Evolutionary conservation across 176 grass and related monocot genomes (phyloP).

Genomic region (Eleusine indica): DNA sequence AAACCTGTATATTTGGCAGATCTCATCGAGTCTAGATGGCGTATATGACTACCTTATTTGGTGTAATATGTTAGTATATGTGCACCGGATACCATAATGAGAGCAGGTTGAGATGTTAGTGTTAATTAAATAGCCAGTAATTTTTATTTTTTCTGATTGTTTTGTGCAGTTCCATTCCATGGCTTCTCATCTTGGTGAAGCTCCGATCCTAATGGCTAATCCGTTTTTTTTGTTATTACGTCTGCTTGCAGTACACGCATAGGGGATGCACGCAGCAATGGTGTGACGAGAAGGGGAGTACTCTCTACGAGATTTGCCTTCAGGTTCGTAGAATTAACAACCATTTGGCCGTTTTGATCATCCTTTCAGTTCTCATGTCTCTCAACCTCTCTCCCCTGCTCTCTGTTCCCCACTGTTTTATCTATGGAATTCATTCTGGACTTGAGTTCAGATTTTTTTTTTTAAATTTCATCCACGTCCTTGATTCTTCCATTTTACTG

Average conservation of each 20-base stretch:
- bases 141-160: not conserved
- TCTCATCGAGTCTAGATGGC: too few species aligned
- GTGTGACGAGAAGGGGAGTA: conserved; percentile 84
- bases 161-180: not conserved
- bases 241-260: conserved; percentile 61
- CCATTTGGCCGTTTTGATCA: not conserved
- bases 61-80: too few species aligned
- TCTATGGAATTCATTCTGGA: not conserved
- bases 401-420: conserved; percentile 27
- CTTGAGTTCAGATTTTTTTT: not conserved
- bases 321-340: conserved; percentile 49
- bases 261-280: conserved; percentile 78
- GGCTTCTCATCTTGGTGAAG: not conserved
- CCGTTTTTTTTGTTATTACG: not conserved
- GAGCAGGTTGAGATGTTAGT: too few species aligned
- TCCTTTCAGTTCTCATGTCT: not conserved
- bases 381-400: not conserved
- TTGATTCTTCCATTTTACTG: too few species aligned
- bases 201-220: not conserved
- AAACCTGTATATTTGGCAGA: too few species aligned
- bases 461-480: too few species aligned
- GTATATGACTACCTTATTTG: too few species aligned
- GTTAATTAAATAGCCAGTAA: too few species aligned
- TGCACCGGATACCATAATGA: too few species aligned
- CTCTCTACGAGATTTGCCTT: conserved; percentile 75